These are phyloP conservation scores for Penicillium egyptiacum DNA, from an alignment of 495 filamentous ascomycete species.

Conservation along the genomic window DNA sequence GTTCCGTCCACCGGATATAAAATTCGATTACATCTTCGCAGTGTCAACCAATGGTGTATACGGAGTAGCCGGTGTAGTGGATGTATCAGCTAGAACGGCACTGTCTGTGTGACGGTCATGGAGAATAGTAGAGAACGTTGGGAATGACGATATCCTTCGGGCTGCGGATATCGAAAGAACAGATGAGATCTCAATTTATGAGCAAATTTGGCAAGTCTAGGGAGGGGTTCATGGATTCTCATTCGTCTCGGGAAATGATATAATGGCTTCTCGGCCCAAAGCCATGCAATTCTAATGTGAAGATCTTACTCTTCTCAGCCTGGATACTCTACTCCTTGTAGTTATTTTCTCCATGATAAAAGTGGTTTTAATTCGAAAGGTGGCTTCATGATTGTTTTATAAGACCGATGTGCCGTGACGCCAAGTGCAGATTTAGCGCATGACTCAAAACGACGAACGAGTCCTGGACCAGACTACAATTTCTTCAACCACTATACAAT, in stretches of 20 bases:
- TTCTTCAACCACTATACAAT: neutral
- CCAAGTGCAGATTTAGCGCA: neutral
- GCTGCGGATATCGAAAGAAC: constrained; percentile 27
- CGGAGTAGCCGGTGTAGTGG: too few species aligned
- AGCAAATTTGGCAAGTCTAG: constrained; percentile 11
- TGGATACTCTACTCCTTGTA: too few species aligned
- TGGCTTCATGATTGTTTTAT: neutral
- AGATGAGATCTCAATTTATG: constrained; percentile 28
- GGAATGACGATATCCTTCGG: constrained; percentile 26
- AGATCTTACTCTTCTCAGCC: too few species aligned
- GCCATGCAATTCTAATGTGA: too few species aligned
- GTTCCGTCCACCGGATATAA: too few species aligned
- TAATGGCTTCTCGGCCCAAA: too few species aligned
- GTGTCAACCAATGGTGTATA: too few species aligned
- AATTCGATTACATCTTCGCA: too few species aligned
- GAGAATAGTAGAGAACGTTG: constrained; percentile 13
- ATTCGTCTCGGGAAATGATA: too few species aligned
- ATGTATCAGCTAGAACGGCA: too few species aligned
- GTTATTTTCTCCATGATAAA: too few species aligned
- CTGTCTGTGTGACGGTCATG: neutral
- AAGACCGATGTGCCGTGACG: neutral
- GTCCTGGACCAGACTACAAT: neutral
- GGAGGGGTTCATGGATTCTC: neutral
- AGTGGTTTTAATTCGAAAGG: neutral
- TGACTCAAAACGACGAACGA: neutral